Conservation (phyloP, 768 basidiomycete species). For the Suillus subalutaceus region DNA sequence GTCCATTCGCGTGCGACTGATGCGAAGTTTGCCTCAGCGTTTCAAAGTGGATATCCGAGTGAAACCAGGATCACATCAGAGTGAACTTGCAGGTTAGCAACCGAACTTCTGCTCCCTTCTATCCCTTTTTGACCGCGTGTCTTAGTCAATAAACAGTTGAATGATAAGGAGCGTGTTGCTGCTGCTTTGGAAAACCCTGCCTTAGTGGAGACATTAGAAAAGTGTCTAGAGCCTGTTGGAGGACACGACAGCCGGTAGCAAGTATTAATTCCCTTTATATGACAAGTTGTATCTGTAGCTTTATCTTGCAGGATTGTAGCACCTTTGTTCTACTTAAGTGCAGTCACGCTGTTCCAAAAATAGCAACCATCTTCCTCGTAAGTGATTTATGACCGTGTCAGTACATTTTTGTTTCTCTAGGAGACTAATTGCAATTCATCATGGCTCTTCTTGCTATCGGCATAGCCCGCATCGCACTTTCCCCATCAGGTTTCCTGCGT, state of each 20-base stretch:
- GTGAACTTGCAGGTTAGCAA: conserved; percentile 78
- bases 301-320: conserved; percentile 7
- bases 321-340: conserved; percentile 5
- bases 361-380: conserved; percentile 3
- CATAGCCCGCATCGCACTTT: background rate
- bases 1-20: conserved; percentile 91
- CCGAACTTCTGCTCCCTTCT: conserved; percentile 8
- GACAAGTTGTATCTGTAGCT: conserved; percentile 11
- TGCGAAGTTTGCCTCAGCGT: conserved; percentile 86
- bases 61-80: conserved; percentile 95
- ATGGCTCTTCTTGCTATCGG: background rate
- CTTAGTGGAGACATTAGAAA: conserved; percentile 86
- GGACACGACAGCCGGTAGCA: conserved; percentile 3
- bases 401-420: background rate
- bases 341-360: background rate
- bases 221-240: conserved; percentile 54
- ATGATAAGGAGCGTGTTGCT: conserved; percentile 98
- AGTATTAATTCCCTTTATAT: background rate
- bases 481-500: background rate
- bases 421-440: background rate
- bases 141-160: conserved; percentile 95
- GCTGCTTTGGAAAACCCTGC: conserved; percentile 93
- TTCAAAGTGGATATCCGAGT: conserved; percentile 95
- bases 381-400: background rate
- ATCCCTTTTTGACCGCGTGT: background rate